Conservation (phyloP, 2,329 filamentous ascomycete species). For the Hypoxylon sp. region DNA sequence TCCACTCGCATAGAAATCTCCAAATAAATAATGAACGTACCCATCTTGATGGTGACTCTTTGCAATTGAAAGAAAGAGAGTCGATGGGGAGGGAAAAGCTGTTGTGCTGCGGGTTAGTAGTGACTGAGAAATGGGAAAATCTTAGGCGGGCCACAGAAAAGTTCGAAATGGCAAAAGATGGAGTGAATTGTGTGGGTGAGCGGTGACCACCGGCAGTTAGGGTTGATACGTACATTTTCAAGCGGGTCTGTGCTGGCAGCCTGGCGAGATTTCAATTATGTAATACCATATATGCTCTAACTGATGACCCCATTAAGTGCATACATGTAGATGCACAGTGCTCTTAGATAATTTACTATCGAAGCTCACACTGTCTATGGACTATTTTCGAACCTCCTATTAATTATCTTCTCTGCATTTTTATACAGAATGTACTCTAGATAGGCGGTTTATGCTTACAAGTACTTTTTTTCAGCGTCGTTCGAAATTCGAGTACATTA, state of each 20-base stretch:
- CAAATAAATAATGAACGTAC: slow-evolving; percentile 67
- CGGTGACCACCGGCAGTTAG: slow-evolving; percentile 65
- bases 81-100: slow-evolving; percentile 60
- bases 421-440: not conserved
- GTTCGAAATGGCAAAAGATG: slow-evolving; percentile 34
- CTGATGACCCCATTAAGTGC: not conserved
- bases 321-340: no score
- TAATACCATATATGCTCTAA: no score
- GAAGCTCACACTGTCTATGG: no score
- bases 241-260: not conserved
- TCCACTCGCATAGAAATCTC: slow-evolving; percentile 59
- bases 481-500: not conserved
- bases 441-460: not conserved
- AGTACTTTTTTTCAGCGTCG: not conserved
- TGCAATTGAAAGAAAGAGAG: slow-evolving; percentile 52
- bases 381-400: no score
- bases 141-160: slow-evolving; percentile 36
- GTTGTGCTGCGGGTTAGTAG: slow-evolving; percentile 58
- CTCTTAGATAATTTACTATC: no score
- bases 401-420: no score
- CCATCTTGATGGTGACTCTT: slow-evolving; percentile 70
- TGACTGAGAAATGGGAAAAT: slow-evolving; percentile 44
- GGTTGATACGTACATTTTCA: slow-evolving; percentile 49
- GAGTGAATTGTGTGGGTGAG: slow-evolving; percentile 55
- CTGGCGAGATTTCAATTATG: no score